These are phyloP conservation scores for Aspergillus caelatus DNA, from an alignment of 2,329 filamentous ascomycete genomes.

Conservation along the genomic window DNA sequence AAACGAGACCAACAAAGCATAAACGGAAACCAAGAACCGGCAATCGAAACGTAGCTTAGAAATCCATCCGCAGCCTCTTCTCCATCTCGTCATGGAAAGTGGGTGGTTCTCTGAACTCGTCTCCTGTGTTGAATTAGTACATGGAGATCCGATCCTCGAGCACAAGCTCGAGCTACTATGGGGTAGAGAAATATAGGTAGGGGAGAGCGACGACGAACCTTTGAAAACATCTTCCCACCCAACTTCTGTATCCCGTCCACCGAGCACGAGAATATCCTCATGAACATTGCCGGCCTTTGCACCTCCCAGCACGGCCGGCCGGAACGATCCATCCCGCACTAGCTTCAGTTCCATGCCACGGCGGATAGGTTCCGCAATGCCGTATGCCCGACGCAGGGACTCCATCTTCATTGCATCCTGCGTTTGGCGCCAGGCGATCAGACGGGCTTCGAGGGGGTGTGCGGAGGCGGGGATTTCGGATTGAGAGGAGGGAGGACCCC, in stretches of 20 bases:
- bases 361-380: conserved; percentile 88
- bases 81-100: conserved; percentile 94
- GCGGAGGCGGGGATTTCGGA: conserved; percentile 60
- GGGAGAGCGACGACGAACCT: conserved; percentile 51
- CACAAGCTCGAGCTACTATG: too few relatives aligned
- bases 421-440: conserved; percentile 85
- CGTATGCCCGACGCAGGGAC: conserved; percentile 81
- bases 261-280: conserved; percentile 75
- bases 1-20: conserved; percentile 7
- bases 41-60: conserved; percentile 22
- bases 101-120: conserved; percentile 70
- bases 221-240: conserved; percentile 93
- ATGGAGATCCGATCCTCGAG: background rate
- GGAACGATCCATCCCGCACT: conserved; percentile 73
- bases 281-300: conserved; percentile 67
- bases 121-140: conserved; percentile 46
- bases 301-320: conserved; percentile 70
- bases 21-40: background rate
- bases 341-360: conserved; percentile 96
- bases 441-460: conserved; percentile 90
- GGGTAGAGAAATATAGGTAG: conserved; percentile 9
- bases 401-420: conserved; percentile 89
- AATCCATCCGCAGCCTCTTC: conserved; percentile 79
- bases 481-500: conserved; percentile 48
- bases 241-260: conserved; percentile 74